These are phyloP conservation scores for Avena insularis DNA, from an alignment of 176 grass and related monocot species.

Conservation along the genomic window DNA sequence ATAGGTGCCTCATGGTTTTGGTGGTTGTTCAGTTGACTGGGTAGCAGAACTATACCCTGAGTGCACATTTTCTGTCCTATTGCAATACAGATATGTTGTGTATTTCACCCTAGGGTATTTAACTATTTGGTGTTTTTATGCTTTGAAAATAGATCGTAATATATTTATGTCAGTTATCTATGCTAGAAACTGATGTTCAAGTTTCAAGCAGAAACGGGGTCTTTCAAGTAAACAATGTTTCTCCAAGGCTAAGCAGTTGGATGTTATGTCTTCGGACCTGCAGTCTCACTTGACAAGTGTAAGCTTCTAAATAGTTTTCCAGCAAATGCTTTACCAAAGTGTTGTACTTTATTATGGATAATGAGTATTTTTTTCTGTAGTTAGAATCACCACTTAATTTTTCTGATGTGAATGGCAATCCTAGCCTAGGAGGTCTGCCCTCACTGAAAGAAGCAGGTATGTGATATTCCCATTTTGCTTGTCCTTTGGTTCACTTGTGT, in stretches of 20 bases:
- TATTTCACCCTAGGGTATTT: background rate
- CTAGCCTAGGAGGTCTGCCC: conserved; percentile 38
- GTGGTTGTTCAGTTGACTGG: conserved; percentile 24
- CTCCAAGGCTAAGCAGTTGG: conserved; percentile 40
- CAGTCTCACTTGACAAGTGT: conserved; percentile 45
- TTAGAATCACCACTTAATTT: conserved; percentile 36
- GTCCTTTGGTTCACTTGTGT: conserved; percentile 33
- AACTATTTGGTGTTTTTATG: background rate
- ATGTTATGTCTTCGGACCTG: conserved; percentile 40
- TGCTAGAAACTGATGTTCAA: conserved; percentile 30
- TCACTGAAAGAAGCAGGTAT: conserved; percentile 46
- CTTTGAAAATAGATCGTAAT: conserved; percentile 24
- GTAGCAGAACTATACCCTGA: conserved; percentile 26
- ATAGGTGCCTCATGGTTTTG: background rate
- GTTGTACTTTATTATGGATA: conserved; percentile 20
- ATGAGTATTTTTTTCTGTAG: conserved; percentile 47
- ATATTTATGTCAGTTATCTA: conserved; percentile 7
- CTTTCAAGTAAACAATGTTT: conserved; percentile 50
- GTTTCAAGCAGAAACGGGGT: conserved; percentile 48
- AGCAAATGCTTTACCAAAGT: conserved; percentile 32
- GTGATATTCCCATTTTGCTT: conserved; percentile 23
- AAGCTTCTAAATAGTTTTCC: conserved; percentile 42
- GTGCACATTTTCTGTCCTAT: conserved; percentile 30
- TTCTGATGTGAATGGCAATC: conserved; percentile 33
- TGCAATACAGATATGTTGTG: background rate